These are phyloP conservation scores for Taphrina populina DNA, from an alignment of 1,139 yeast species.

Conservation along the genomic window DNA sequence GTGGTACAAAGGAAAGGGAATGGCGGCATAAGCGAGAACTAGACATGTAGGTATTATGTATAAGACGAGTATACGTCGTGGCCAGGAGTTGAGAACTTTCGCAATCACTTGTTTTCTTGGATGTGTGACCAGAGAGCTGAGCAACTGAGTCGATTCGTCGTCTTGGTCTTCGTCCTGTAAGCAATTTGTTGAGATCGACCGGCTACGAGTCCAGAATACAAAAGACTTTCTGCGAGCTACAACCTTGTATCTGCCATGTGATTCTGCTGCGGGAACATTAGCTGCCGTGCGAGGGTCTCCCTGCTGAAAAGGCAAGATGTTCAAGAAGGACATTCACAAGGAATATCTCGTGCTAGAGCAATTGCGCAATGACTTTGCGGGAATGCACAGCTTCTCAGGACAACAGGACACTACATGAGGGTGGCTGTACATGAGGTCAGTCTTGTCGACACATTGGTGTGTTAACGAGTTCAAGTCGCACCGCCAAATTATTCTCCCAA, in stretches of 20 bases:
- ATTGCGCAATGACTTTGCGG: no score
- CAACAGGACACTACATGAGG: no score
- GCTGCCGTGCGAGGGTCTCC: slow-evolving; percentile 31
- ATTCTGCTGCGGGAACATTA: neutral
- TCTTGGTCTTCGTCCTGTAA: neutral
- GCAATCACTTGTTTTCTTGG: slow-evolving; percentile 17
- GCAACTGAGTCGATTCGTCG: slow-evolving; percentile 27
- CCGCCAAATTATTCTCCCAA: no score
- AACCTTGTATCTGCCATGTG: slow-evolving; percentile 28
- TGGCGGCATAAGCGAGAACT: slow-evolving; percentile 21
- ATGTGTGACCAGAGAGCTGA: slow-evolving; percentile 14
- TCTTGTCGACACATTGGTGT: no score
- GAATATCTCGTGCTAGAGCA: no score
- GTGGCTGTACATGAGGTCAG: no score
- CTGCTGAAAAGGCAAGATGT: slow-evolving; percentile 33
- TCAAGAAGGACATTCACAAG: slow-evolving; percentile 34
- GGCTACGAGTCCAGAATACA: slow-evolving; percentile 25
- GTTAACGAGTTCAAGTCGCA: no score
- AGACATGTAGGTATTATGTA: slow-evolving; percentile 28
- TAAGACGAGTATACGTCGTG: slow-evolving; percentile 14
- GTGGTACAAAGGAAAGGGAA: slow-evolving; percentile 21
- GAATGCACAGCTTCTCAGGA: no score
- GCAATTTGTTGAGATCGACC: slow-evolving; percentile 3
- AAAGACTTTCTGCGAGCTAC: slow-evolving; percentile 32
- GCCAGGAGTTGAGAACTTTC: slow-evolving; percentile 21